Evolutionary conservation across 495 filamentous ascomycete species (phyloP), one percentile per base, ranked within the genome.

Genomic region (Penicillium ucsense): DNA sequence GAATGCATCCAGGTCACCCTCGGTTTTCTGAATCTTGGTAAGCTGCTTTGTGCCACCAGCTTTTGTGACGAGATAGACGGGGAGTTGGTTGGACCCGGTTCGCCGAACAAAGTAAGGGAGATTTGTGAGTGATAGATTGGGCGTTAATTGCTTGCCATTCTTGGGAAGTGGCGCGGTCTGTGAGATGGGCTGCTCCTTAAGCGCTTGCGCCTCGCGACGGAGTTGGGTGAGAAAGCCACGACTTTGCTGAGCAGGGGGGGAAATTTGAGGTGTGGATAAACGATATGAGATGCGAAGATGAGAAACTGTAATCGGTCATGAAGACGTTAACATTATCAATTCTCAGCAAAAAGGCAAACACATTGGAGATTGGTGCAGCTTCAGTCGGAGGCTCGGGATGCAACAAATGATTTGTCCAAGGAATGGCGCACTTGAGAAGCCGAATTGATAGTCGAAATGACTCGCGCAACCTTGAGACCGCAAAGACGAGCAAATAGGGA

Each of bases 41-140:
- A 84, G 63, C 57, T 83, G 79, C 52, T 82, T 70, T 47, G 86
- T 94, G 3, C 90, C 88, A 28, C 88, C 88, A 12, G 80, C 73
- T 66, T 90, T 91, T 46, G 65, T 64, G 44, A 80, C 66, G 4
- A 81, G 68, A 64, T 98, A 98, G n/a, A 97, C 78, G 8, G 88
- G 81, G 3, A 89, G 66, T 52, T 89, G 79, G 45, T 84, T 80
- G 20, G 80, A 82, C 7, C 68, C 60, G 5, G 87, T 91, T 41
- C 86, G 85, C 43, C 71, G 68, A 45, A 98, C 74, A 51, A 81
- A 79, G 76, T 90, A 98, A 20, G 82, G 77, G 36, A 76, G 73
- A 36, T 66, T 69, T 47, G 62, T 60, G 51, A 67, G 54, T 46
- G 63, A 59, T 44, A 69, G 45, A 45, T 55, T 5, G n/a, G 67